phyloP scores from a whole-genome alignment of 306 rosid genomes.

The Begonia peltatifolia region DNA sequence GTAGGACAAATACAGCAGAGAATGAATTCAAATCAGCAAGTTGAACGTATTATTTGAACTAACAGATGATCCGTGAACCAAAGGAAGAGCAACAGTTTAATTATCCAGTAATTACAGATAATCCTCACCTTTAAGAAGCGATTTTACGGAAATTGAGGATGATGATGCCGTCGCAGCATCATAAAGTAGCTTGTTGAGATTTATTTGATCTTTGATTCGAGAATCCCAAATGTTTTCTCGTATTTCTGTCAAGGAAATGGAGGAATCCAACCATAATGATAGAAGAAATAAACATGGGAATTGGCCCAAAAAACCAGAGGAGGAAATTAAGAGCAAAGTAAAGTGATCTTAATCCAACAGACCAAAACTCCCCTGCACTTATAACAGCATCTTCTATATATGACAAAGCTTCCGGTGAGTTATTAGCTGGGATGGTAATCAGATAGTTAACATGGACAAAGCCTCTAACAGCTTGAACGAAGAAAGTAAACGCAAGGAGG shows the following conservation, averaged over 20 bases:
- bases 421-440: slow-evolving; percentile 36
- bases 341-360: slow-evolving; percentile 57
- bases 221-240: slow-evolving; percentile 12
- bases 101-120: too few relatives aligned
- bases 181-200: too few relatives aligned
- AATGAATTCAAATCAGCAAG: too few relatives aligned
- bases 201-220: too few relatives aligned
- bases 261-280: slow-evolving; percentile 30
- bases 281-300: slow-evolving; percentile 64
- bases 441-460: slow-evolving; percentile 72
- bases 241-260: slow-evolving; percentile 41
- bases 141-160: too few relatives aligned
- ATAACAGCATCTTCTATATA: slow-evolving; percentile 46
- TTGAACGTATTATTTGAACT: too few relatives aligned
- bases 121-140: too few relatives aligned
- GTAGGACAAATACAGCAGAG: too few relatives aligned
- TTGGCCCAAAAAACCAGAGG: slow-evolving; percentile 87
- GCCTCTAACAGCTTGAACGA: slow-evolving; percentile 60
- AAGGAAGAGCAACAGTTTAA: too few relatives aligned
- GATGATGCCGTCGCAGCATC: too few relatives aligned
- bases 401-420: slow-evolving; percentile 19
- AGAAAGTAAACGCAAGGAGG: slow-evolving; percentile 61
- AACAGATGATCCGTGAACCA: too few relatives aligned
- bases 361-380: slow-evolving; percentile 68
- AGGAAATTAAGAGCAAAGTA: slow-evolving; percentile 55